Conservation (phyloP, 345 rosid genomes). For the Mercurialis annua region DNA sequence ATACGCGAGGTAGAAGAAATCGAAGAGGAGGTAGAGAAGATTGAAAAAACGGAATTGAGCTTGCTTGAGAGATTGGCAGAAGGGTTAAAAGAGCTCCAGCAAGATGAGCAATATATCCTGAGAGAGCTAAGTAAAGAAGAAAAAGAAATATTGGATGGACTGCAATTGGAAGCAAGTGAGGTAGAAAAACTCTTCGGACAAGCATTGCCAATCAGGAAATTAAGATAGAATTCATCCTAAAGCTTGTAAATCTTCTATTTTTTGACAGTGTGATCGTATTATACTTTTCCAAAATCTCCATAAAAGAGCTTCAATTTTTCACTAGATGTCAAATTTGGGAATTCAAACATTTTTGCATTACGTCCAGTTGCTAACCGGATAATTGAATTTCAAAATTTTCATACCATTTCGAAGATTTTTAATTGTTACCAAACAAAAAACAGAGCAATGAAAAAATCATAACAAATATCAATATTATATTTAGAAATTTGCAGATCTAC, state of each 20-base stretch:
- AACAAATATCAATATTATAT: neutral
- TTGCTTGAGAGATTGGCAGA: conserved; percentile 71
- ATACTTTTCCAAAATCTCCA: neutral
- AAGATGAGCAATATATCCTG: conserved; percentile 65
- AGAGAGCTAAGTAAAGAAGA: conserved; percentile 67
- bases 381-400: no score
- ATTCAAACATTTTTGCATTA: no score
- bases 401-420: no score
- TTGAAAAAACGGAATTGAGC: conserved; percentile 60
- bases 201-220: conserved; percentile 66
- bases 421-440: conserved; percentile 15
- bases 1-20: conserved; percentile 68
- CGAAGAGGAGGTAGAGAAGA: conserved; percentile 52
- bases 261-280: conserved; percentile 8
- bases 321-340: no score
- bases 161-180: conserved; percentile 81
- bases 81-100: conserved; percentile 64
- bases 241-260: neutral
- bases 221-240: conserved; percentile 43
- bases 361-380: neutral
- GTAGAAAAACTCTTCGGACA: conserved; percentile 75
- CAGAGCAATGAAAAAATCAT: neutral
- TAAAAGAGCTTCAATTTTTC: neutral
- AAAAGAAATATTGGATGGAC: conserved; percentile 57
- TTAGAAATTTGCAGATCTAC: neutral